Base-by-base conservation (phyloP, 2,329 filamentous ascomycete species). In the Fragosphaeria purpurea region DNA sequence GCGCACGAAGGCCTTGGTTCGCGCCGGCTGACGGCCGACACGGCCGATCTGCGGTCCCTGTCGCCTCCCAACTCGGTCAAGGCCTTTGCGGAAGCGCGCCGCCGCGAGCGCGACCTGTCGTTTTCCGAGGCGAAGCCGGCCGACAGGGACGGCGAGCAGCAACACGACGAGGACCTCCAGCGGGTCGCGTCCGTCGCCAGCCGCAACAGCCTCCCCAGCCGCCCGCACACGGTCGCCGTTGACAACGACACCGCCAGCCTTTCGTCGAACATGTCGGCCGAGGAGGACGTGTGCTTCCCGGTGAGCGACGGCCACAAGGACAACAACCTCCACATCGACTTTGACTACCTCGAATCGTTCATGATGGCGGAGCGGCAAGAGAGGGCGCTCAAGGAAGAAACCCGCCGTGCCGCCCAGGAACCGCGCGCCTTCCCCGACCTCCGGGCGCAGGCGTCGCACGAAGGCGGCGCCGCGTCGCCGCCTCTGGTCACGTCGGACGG, bases 21-120 rank as follows among this genome's bases (percentile, higher is more conserved):
- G 52, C 77, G 79, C 12, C 75, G 78, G 51, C 72, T 76, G 51
- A 77, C 77, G 47, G 70, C 84, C 49, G 75, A 75, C 35, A 79
- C 78, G 1, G 66, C 73, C 31, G 76, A 79, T 30, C 80, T 78
- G 45, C 78, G 88, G 50, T 88, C 87, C 1, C 72, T 80, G 2
- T 97, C 93, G 6, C 91, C 91, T 9, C 93, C 93, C 7, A 98
- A 96, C 66, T 98, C 93, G 0, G 89, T 98, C 47, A 95, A 97
- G 66, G 93, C 93, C 4, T 98, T 98, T 67, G 93, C 93, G 13
- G 87, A 93, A 61, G 87, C 88, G 50, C 85, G 88, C 47, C 86
- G 88, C 53, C 84, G 90, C 53, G 87, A 91, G 63, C 85, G 90
- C 42, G 88, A 82, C 53, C 64, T 75, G 62, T 82, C 75, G 30